These are phyloP conservation scores for Friedmanniomyces simplex DNA, from an alignment of 495 filamentous ascomycete species.

Conservation along the genomic window DNA sequence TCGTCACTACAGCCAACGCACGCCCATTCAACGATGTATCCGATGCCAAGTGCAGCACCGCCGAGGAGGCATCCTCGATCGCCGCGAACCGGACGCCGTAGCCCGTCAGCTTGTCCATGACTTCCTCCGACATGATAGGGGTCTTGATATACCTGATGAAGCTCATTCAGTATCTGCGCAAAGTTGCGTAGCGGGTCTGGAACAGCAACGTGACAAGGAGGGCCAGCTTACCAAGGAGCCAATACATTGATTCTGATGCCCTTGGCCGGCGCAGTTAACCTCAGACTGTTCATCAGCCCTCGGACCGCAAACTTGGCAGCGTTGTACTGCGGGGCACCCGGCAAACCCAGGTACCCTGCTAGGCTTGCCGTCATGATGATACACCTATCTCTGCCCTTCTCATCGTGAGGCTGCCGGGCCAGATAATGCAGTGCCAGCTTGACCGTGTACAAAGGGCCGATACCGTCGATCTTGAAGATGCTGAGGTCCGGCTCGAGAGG, in stretches of 20 bases:
- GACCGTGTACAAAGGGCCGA: conserved; percentile 52
- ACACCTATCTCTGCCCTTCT: background rate
- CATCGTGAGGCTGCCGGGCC: conserved; percentile 7
- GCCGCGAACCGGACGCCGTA: conserved; percentile 7
- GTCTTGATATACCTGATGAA: conserved; percentile 4
- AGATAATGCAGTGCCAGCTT: conserved; percentile 55
- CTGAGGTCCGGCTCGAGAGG: conserved; percentile 43
- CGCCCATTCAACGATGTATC: conserved; percentile 8
- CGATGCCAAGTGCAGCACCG: conserved; percentile 9
- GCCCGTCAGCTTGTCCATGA: background rate
- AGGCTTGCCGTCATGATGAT: conserved; percentile 9
- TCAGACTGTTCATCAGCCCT: conserved; percentile 10
- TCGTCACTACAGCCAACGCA: background rate
- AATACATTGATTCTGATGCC: conserved; percentile 6
- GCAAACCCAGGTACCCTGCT: conserved; percentile 9
- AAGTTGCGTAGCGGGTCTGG: background rate
- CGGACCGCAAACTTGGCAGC: conserved; percentile 12
- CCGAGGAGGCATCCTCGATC: conserved; percentile 3
- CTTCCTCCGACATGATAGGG: conserved; percentile 1
- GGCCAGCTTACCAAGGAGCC: conserved; percentile 5
- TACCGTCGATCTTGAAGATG: conserved; percentile 51
- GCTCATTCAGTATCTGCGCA: background rate
- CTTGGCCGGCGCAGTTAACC: background rate
- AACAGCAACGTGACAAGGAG: background rate
- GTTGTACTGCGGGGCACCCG: conserved; percentile 9